Conservation (phyloP, 148 eudicot genomes). For the Chenopodium suecicum region DNA sequence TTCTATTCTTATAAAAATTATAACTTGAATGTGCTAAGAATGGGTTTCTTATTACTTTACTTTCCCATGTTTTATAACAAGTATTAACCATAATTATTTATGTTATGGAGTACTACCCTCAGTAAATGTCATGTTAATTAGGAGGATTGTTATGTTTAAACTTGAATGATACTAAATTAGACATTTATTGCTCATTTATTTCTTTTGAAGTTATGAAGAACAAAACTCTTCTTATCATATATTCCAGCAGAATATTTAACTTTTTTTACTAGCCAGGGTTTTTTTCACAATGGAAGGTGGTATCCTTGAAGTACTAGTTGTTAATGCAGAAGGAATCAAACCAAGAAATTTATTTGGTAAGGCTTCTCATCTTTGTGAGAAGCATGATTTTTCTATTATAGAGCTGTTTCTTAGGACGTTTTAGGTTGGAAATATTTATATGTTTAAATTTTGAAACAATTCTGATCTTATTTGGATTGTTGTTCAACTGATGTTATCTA, state of each 20-base stretch:
- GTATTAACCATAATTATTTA: background rate
- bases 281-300: conserved; percentile 52
- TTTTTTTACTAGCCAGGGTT: background rate
- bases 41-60: background rate
- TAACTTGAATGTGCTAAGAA: background rate
- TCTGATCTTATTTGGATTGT: background rate
- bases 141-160: conserved; percentile 8
- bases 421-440: background rate
- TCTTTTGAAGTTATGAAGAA: background rate
- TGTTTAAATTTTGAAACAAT: background rate
- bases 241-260: background rate
- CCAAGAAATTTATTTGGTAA: conserved; percentile 59
- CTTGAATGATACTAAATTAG: conserved; percentile 15
- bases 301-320: conserved; percentile 69
- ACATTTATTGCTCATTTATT: conserved; percentile 4
- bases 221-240: conserved; percentile 13
- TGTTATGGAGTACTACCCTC: background rate
- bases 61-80: background rate
- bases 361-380: background rate
- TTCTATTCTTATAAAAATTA: background rate
- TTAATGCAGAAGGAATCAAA: conserved; percentile 60
- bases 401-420: background rate
- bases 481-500: background rate
- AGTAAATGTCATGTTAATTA: conserved; percentile 7
- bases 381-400: background rate